A percentile compares a stretch with the other conserved stretches of the same genome.
phyloP scores from a whole-genome alignment of 345 rosid species.

The Citrus mangshanensis region DNA sequence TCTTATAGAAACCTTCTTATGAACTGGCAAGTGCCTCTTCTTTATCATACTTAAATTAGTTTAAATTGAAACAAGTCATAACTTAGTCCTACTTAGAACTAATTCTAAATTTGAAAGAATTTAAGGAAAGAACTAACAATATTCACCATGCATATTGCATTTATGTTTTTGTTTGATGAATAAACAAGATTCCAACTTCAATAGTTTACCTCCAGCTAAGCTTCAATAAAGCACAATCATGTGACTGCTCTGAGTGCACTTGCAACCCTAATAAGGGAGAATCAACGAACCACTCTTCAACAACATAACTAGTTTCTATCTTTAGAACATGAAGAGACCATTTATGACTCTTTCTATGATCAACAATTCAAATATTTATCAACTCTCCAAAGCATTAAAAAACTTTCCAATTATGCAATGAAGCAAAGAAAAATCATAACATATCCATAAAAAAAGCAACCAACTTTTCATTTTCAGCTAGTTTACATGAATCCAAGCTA shows the following conservation, averaged over 20 bases:
- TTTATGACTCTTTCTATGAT: not conserved
- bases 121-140: too few species aligned
- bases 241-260: too few species aligned
- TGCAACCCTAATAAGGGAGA: not conserved
- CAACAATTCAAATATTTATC: not conserved
- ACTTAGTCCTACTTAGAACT: too few species aligned
- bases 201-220: too few species aligned
- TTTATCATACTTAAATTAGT: not conserved
- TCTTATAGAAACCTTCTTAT: conserved; percentile 67
- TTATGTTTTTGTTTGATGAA: too few species aligned
- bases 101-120: conserved; percentile 4
- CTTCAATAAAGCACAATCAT: not conserved
- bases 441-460: not conserved
- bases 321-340: not conserved
- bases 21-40: conserved; percentile 53
- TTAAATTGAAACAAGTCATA: too few species aligned
- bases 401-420: not conserved
- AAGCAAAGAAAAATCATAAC: not conserved
- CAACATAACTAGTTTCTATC: not conserved
- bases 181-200: too few species aligned
- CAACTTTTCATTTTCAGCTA: not conserved
- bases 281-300: not conserved
- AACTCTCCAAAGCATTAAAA: not conserved
- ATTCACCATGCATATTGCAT: too few species aligned
- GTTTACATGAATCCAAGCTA: not conserved